phyloP scores from a whole-genome alignment of 192 early-diverging fungal species.

The Entomortierella lignicola region DNA sequence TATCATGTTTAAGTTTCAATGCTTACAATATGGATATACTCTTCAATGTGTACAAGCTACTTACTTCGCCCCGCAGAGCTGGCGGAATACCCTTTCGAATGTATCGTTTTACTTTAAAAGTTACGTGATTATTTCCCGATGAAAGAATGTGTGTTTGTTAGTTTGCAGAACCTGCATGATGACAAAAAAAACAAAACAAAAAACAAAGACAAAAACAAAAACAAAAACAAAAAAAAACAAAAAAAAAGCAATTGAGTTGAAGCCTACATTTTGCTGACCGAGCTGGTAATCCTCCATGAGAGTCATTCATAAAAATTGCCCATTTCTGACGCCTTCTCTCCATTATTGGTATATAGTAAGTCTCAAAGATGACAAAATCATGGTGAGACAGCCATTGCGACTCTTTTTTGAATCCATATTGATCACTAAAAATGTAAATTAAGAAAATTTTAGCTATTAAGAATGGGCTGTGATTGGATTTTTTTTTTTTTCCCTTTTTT shows the following conservation, averaged over 20 bases:
- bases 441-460: neutral
- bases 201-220: too few species aligned
- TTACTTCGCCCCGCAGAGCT: constrained; percentile 69
- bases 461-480: neutral
- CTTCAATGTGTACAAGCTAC: too few species aligned
- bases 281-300: constrained; percentile 56
- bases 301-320: constrained; percentile 59
- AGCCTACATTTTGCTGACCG: constrained; percentile 59
- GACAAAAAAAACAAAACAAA: too few species aligned
- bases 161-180: too few species aligned
- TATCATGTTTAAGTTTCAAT: too few species aligned
- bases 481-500: neutral
- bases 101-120: constrained; percentile 72
- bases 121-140: too few species aligned
- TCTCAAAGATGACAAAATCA: constrained; percentile 64
- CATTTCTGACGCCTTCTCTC: constrained; percentile 61
- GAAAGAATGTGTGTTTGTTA: neutral
- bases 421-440: constrained; percentile 54
- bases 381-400: constrained; percentile 62
- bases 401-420: constrained; percentile 67
- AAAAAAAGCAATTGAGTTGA: neutral
- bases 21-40: too few species aligned
- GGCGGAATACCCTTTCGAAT: constrained; percentile 84
- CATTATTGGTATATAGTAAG: constrained; percentile 58
- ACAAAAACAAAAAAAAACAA: too few species aligned